Evolutionary conservation across 2,329 filamentous ascomycete genomes (phyloP).

Genomic region (Penicillium sclerotigenum): DNA sequence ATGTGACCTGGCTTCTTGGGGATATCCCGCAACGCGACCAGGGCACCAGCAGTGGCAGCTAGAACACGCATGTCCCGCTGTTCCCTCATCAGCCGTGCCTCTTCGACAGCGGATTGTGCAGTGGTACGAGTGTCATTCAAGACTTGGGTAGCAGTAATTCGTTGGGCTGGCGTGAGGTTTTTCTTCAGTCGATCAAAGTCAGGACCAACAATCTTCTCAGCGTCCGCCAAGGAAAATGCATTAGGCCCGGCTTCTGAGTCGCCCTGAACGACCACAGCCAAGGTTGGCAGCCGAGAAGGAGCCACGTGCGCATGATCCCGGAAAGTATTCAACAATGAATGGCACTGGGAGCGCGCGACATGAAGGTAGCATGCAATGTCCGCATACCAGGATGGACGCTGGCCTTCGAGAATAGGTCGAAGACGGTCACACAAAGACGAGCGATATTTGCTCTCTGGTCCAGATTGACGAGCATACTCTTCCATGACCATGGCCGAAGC

Average conservation of each 20-base stretch:
- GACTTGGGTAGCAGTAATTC: constrained; percentile 76
- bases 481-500: constrained; percentile 80
- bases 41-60: constrained; percentile 78
- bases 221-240: constrained; percentile 83
- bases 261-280: constrained; percentile 91
- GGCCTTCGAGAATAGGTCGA: constrained; percentile 72
- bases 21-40: constrained; percentile 81
- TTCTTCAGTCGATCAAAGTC: constrained; percentile 90
- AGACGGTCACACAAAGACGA: constrained; percentile 55
- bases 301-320: constrained; percentile 83
- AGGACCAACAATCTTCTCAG: constrained; percentile 78
- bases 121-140: constrained; percentile 73
- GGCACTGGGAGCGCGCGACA: constrained; percentile 84
- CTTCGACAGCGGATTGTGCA: constrained; percentile 69
- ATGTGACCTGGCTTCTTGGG: constrained; percentile 91
- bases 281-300: constrained; percentile 67
- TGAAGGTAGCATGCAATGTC: constrained; percentile 89
- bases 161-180: constrained; percentile 80
- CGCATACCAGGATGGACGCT: constrained; percentile 77
- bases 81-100: constrained; percentile 75
- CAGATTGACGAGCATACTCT: constrained; percentile 68
- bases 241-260: constrained; percentile 87
- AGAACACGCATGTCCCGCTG: constrained; percentile 81
- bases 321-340: constrained; percentile 86
- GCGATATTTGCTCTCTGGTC: constrained; percentile 33